Evolutionary conservation across 2,329 filamentous ascomycete genomes (phyloP).

Genomic region (Westerdykella ornata): DNA sequence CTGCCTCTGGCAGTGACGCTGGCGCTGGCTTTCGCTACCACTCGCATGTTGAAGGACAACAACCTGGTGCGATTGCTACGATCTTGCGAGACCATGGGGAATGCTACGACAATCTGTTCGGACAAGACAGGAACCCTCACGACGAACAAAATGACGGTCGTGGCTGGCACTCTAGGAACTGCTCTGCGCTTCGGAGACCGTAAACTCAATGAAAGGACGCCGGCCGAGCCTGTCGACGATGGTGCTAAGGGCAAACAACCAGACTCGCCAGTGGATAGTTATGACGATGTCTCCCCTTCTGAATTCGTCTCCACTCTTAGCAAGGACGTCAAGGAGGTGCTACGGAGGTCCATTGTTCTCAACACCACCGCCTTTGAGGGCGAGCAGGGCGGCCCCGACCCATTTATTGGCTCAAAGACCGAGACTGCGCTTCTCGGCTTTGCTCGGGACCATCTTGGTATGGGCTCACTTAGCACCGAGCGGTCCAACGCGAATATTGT

Average conservation of each 20-base stretch:
- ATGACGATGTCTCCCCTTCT: constrained; percentile 46
- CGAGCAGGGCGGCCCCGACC: constrained; percentile 36
- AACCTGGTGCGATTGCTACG: constrained; percentile 62
- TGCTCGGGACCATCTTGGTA: constrained; percentile 58
- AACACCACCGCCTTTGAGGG: constrained; percentile 41
- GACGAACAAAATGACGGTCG: constrained; percentile 52
- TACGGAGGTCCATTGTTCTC: constrained; percentile 51
- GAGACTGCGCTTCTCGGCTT: constrained; percentile 69
- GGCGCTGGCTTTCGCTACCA: constrained; percentile 61
- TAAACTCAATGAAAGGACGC: constrained; percentile 22
- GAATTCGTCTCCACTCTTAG: constrained; percentile 52
- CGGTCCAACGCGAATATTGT: constrained; percentile 55
- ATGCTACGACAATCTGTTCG: constrained; percentile 69
- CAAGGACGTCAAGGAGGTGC: constrained; percentile 48
- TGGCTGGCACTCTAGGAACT: constrained; percentile 61
- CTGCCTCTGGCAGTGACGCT: constrained; percentile 62
- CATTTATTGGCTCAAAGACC: constrained; percentile 70
- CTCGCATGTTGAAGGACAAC: constrained; percentile 62
- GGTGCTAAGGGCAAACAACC: constrained; percentile 27
- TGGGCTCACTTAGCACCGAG: constrained; percentile 56
- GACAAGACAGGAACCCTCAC: constrained; percentile 46
- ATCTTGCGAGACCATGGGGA: constrained; percentile 66
- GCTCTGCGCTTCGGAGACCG: constrained; percentile 50
- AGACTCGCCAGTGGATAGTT: constrained; percentile 34
- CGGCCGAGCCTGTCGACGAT: constrained; percentile 18